A percentile compares a stretch with the other conserved stretches of the same genome.
phyloP scores from a whole-genome alignment of 2,329 filamentous ascomycete genomes.

The Alternaria solani region DNA sequence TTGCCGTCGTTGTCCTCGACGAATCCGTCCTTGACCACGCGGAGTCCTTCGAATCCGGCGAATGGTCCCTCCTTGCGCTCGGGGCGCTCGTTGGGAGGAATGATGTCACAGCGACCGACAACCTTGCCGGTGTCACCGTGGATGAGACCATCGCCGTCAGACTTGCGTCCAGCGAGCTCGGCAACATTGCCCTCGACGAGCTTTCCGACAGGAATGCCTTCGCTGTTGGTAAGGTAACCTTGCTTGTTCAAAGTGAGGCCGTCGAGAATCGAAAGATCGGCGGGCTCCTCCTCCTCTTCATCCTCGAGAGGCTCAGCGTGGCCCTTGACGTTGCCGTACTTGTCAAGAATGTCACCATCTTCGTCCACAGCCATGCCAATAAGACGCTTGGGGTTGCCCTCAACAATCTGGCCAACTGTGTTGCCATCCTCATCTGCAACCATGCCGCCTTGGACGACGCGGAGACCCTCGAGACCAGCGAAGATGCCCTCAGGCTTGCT shows the following conservation, averaged over 20 bases:
- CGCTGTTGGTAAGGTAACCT: slow-evolving; percentile 62
- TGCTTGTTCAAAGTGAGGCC: slow-evolving; percentile 66
- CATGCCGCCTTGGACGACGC: slow-evolving; percentile 58
- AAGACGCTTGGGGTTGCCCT: slow-evolving; percentile 68
- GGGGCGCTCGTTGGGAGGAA: slow-evolving; percentile 65
- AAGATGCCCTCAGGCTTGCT: slow-evolving; percentile 60
- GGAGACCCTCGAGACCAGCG: slow-evolving; percentile 59
- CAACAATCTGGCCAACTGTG: slow-evolving; percentile 62
- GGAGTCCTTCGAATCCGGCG: slow-evolving; percentile 70
- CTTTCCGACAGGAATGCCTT: slow-evolving; percentile 64
- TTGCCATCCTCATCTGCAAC: slow-evolving; percentile 61
- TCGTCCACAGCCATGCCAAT: slow-evolving; percentile 67
- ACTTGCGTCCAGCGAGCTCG: slow-evolving; percentile 64
- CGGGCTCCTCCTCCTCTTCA: slow-evolving; percentile 52
- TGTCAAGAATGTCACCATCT: slow-evolving; percentile 69
- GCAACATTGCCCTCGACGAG: slow-evolving; percentile 65
- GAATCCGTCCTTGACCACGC: slow-evolving; percentile 73
- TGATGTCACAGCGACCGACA: slow-evolving; percentile 65
- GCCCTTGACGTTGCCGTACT: slow-evolving; percentile 68
- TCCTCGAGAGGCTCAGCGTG: slow-evolving; percentile 63
- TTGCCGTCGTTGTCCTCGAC: slow-evolving; percentile 81
- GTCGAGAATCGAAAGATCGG: slow-evolving; percentile 63
- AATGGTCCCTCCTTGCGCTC: slow-evolving; percentile 71
- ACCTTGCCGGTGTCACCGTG: slow-evolving; percentile 65
- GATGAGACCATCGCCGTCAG: slow-evolving; percentile 64